Evolutionary conservation across 345 rosid genomes (phyloP), one percentile per base, ranked within the genome.

Genomic region (Arabis alpina): DNA sequence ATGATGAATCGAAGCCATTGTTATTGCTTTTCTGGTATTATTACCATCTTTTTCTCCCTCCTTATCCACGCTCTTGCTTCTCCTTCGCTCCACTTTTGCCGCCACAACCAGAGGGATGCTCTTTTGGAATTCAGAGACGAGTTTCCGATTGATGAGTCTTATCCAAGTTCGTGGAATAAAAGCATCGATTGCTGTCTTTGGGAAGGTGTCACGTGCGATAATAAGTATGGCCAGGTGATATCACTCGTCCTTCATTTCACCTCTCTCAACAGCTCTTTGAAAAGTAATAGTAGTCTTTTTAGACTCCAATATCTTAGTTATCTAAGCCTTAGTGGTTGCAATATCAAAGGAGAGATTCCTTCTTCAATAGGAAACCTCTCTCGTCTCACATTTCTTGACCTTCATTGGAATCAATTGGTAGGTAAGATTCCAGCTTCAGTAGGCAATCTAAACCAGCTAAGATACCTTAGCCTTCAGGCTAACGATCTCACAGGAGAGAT

Each of bases 151-250:
- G 12, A 11, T 28, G 52, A 6, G 12, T 54, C 4, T n/a, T 1
- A 1, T 1, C 23, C 23, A 19, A 19, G 23, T 19, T 19, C 23
- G 23, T 66, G 71, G 71, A 54, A 54, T 32, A 43, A 8, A 2
- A 67, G 32, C 43, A 54, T 8, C 6, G 71, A 54, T 16, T 67
- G 62, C 43, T 67, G 62, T 66, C 16, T 16, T 4, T 66, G 73
- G 73, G 3, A 54, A 0, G 52, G 41, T 53, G 19, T 66, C 13
- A 54, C 3, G 0, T 54, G 71, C 14, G 62, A 67, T 67, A 32
- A 42, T 19, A 41, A 67, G 30, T 7, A 4, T 7, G 71, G 71
- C 2, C 53, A 67, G 62, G 62, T 67, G 44, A 54, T 43, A 41
- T 67, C 71, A 43, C 62, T 67, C 8, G 4, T 28, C 53, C 44